phyloP scores from a whole-genome alignment of 805 yeast species.

The Kregervanrija pseudodelftensis region DNA sequence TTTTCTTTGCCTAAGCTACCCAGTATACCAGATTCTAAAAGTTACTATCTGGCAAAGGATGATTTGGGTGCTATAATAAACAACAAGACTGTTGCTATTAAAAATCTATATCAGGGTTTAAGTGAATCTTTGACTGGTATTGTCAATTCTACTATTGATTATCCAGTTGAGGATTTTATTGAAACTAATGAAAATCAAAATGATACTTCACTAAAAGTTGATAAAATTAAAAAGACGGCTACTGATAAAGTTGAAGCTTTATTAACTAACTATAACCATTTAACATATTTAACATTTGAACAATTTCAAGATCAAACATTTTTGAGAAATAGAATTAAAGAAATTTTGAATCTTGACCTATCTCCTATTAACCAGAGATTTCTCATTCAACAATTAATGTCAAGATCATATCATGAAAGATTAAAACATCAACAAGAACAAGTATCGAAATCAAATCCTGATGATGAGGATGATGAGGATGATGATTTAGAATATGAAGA shows the following conservation, averaged over 20 bases:
- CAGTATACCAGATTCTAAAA: too few species aligned
- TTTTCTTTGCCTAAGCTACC: too few species aligned
- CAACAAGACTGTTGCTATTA: conserved; percentile 14
- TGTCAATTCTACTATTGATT: conserved; percentile 38
- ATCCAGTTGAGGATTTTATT: conserved; percentile 41
- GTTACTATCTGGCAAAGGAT: neutral
- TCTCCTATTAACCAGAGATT: conserved; percentile 38
- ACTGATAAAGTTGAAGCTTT: neutral
- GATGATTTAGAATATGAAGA: conserved; percentile 17
- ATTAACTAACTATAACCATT: conserved; percentile 16
- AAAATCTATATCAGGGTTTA: conserved; percentile 18
- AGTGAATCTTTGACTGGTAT: conserved; percentile 31
- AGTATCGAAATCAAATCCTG: neutral
- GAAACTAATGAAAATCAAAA: conserved; percentile 16
- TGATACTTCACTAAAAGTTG: neutral
- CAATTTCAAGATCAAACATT: conserved; percentile 29
- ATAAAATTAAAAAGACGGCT: conserved; percentile 3
- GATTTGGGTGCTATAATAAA: conserved; percentile 5
- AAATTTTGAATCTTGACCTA: conserved; percentile 34
- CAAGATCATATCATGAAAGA: conserved; percentile 55
- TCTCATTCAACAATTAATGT: conserved; percentile 59
- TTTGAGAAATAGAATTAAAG: conserved; percentile 42
- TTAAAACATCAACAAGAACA: conserved; percentile 17
- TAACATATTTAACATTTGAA: conserved; percentile 26
- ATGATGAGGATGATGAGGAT: conserved; percentile 12